phyloP scores from a whole-genome alignment of 139 green algal genomes.

The Trebouxia sp. region DNA sequence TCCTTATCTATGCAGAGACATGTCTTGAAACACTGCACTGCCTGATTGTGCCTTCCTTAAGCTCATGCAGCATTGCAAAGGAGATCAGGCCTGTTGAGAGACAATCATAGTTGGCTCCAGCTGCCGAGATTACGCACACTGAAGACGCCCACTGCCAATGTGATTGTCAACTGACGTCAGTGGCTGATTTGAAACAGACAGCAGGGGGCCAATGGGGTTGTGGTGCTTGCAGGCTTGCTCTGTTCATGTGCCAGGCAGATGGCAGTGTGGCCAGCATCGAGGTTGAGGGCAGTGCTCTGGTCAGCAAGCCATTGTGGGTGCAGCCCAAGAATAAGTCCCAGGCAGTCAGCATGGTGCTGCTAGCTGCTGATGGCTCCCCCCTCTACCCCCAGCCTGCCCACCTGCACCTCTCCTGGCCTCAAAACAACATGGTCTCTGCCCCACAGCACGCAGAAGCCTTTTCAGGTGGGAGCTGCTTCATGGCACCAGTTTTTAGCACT shows the following conservation, averaged over 20 bases:
- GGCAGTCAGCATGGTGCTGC: conserved; percentile 42
- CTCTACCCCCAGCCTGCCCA: conserved; percentile 31
- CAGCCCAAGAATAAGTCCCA: conserved; percentile 45
- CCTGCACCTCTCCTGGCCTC: conserved; percentile 47
- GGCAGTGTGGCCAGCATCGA: conserved; percentile 34
- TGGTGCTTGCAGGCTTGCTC: conserved; percentile 34
- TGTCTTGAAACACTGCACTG: no score
- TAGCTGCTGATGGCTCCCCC: conserved; percentile 35
- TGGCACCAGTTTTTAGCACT: no score
- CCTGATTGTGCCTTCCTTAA: no score
- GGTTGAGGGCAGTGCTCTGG: conserved; percentile 23
- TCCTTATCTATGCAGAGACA: no score
- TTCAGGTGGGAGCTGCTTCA: background rate
- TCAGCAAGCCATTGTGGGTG: conserved; percentile 30
- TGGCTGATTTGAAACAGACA: background rate
- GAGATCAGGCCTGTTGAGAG: no score
- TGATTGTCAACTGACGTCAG: background rate
- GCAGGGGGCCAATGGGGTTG: background rate
- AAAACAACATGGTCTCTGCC: conserved; percentile 39
- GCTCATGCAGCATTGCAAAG: no score
- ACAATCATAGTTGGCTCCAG: no score
- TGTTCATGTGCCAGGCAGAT: conserved; percentile 41
- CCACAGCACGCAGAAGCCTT: no score
- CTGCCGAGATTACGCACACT: no score
- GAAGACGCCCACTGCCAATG: no score